Base-by-base conservation (phyloP, 2,329 filamentous ascomycete species). In the Arthrocladium fulminans region DNA sequence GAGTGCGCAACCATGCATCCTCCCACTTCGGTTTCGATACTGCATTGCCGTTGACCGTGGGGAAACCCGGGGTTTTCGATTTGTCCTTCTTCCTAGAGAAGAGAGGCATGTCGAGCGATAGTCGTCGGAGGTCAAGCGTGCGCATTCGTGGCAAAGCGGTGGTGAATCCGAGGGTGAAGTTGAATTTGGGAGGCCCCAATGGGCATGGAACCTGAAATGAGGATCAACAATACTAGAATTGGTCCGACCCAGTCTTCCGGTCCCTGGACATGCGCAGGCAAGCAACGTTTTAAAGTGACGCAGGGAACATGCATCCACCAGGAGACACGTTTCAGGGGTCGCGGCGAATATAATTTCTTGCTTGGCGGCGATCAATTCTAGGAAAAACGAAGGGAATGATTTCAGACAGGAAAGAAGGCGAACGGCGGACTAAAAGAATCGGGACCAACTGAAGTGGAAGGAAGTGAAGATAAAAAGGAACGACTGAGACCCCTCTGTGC, bases 1-100 rank as follows among this genome's bases (percentile, higher is more conserved):
- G 79, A 47, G 77, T 86, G 61, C 90, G 84, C 54, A 81, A 76
- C 80, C 88, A 98, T 55, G 88, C 85, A 65, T 96, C 86, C 52
- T 87, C 85, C 84, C 88, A 96, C 66, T 77, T 78, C 48, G 85
- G 86, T 68, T 88, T 88, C 52, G 74, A 68, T 30, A 81, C 79
- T 22, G 73, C 68, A 51, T 77, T 67, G 43, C 72, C 63, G 13
- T 71, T 65, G 47, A 74, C 66, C 54, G 76, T 68, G 54, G 73
- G 67, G 53, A 74, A 71, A 48, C 72, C 68, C 55, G 74, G 59
- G 59, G 69, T 77, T 70, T 88, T 89, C 69, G 75, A 75, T 50
- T 70, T 65, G 57, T 72, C 68, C 70, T 83, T 88, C 71, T 78
- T 77, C 74, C 87, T 88, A 50, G 75, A 76, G 61, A 81, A 77